Evolutionary conservation across 2,329 filamentous ascomycete species (phyloP).

Genomic region (Paracamarosporium sp.): DNA sequence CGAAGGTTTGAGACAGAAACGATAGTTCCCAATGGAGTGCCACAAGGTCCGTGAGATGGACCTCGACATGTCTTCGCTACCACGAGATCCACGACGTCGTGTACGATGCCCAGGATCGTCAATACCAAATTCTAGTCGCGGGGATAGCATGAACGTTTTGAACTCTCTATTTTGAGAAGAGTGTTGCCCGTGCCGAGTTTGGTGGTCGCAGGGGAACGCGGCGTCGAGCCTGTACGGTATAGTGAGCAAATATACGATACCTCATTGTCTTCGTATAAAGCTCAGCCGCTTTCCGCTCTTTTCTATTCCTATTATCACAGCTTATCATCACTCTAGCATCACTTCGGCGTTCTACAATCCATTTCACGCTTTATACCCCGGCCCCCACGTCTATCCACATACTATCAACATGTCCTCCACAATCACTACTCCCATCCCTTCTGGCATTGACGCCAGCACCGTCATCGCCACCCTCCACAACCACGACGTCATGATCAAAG

Average conservation of each 20-base stretch:
- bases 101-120: neutral
- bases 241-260: too few species aligned
- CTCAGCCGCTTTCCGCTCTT: neutral
- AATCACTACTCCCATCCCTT: constrained; percentile 43
- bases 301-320: neutral
- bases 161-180: neutral
- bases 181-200: neutral
- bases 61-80: neutral
- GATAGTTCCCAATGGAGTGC: neutral
- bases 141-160: neutral
- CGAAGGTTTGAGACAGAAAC: neutral
- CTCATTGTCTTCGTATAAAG: neutral
- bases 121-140: neutral
- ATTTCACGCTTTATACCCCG: neutral
- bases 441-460: constrained; percentile 25
- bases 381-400: constrained; percentile 7
- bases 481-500: constrained; percentile 50
- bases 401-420: constrained; percentile 44
- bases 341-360: neutral
- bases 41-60: neutral
- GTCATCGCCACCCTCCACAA: constrained; percentile 47
- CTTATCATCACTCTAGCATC: constrained; percentile 4
- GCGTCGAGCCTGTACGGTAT: neutral
- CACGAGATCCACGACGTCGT: neutral
- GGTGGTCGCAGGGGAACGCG: neutral